Evolutionary conservation across 208 protist species (phyloP), one percentile per base, ranked within the genome.

Genomic region (Trypanosomatidae sp.): DNA sequence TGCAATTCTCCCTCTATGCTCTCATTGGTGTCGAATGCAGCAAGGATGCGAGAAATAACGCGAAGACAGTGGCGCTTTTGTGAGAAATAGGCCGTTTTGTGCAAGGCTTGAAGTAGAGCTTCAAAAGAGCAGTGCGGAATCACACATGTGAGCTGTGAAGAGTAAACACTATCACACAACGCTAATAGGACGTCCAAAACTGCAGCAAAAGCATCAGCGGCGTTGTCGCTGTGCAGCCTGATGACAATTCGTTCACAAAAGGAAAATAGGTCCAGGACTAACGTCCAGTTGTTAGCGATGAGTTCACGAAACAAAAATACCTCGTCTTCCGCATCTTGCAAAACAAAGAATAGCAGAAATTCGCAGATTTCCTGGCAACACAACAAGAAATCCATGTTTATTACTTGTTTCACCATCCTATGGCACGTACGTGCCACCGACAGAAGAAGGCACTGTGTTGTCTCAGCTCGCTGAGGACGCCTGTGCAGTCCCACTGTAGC

Each of bases 321-420:
- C 4, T 44, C 25, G 7, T 49, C 10, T 1, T 36, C 46, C 2
- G 8, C 39, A 46, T 76, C 76, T 19, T 64, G 46, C 9, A 52
- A 66, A 22, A 80, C 12, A 36, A 44, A 71, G 5, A 75, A 50
- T 28, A 59, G 47, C 12, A 80, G n/a, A 80, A 80, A 80, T 30
- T 64, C 25, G 19, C 64, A 75, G 17, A 80, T 28, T 44, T 75
- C 70, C 1, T 30, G 65, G 30, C 66, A 76, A 19, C 68, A 80
- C 30, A 69, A 59, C 4, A 55, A 5, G 46, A 76, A 73, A 56
- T 76, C 58, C 19, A 76, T 39, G n/a, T 53, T 56, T n/a, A 76
- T 49, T 17, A 58, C 64, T 6, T 62, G 69, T 33, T 43, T 72
- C n/a, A 76, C 55, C 36, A 76, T 25, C 1, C 56, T 53, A 47